A percentile compares a stretch with the other conserved stretches of the same genome.
These are phyloP conservation scores for Phytophthora chlamydospora DNA, from an alignment of 352 stramenopile species.

Conservation along the genomic window DNA sequence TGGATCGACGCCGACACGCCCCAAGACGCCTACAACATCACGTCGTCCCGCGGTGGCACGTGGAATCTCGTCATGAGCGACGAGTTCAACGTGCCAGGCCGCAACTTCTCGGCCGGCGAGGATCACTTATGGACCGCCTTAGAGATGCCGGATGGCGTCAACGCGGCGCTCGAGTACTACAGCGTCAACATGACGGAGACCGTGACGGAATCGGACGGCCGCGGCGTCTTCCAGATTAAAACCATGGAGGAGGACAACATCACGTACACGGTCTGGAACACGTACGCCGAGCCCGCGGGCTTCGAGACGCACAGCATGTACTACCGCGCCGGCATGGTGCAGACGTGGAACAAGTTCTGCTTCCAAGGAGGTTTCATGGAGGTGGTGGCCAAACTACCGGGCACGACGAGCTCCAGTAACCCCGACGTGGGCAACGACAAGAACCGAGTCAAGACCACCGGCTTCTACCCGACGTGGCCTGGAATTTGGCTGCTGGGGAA, in stretches of 20 bases:
- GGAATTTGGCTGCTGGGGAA: conserved; percentile 97
- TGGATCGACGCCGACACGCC: conserved; percentile 55
- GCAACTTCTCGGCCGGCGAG: conserved; percentile 46
- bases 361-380: conserved; percentile 93
- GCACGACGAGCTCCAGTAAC: conserved; percentile 64
- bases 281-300: conserved; percentile 42
- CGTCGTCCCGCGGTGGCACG: conserved; percentile 51
- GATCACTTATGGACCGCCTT: conserved; percentile 88
- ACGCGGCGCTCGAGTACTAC: conserved; percentile 91
- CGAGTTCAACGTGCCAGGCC: conserved; percentile 68
- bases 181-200: conserved; percentile 76
- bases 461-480: conserved; percentile 90
- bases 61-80: conserved; percentile 81
- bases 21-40: conserved; percentile 26
- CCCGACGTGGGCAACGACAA: conserved; percentile 55
- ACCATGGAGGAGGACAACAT: conserved; percentile 46
- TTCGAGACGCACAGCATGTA: conserved; percentile 19
- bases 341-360: conserved; percentile 95
- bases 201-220: conserved; percentile 39
- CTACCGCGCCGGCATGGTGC: conserved; percentile 72
- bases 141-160: conserved; percentile 48
- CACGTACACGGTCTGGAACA: conserved; percentile 16
- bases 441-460: conserved; percentile 36
- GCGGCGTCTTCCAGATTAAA: conserved; percentile 46
- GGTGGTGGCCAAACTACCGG: conserved; percentile 87